Percentiles rank a stretch among this genome's conserved stretches.
phyloP scores from a whole-genome alignment of 768 basidiomycete species.

The Antrodiella citrinella region DNA sequence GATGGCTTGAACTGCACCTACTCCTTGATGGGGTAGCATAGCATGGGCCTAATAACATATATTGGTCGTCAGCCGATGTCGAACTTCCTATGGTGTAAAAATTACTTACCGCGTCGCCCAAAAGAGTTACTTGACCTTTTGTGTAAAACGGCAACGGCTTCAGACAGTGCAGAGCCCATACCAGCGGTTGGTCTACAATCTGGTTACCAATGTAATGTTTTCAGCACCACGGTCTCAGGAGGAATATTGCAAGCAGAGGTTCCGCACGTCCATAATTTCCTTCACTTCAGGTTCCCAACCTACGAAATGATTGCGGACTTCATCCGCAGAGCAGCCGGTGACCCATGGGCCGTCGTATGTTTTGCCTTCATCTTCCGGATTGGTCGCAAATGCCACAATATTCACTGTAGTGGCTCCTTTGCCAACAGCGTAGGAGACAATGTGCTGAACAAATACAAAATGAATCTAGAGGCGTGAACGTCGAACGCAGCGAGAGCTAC shows the following conservation, averaged over 20 bases:
- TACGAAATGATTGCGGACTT: constrained; percentile 36
- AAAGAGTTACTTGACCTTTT: constrained; percentile 37
- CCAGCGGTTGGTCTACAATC: constrained; percentile 21
- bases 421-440: constrained; percentile 47
- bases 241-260: too few relatives aligned
- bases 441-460: constrained; percentile 24
- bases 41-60: constrained; percentile 27
- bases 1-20: constrained; percentile 36
- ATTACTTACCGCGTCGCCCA: constrained; percentile 33
- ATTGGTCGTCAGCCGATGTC: not conserved
- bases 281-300: constrained; percentile 56
- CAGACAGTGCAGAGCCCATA: constrained; percentile 25
- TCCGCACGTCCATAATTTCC: constrained; percentile 33
- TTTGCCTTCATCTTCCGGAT: constrained; percentile 43
- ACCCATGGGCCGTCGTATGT: constrained; percentile 41
- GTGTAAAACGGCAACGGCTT: constrained; percentile 20
- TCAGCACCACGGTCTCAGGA: not conserved
- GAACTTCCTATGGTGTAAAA: not conserved
- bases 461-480: not conserved
- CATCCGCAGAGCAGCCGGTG: constrained; percentile 31
- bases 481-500: not conserved
- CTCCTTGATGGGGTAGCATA: constrained; percentile 35
- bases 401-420: constrained; percentile 52
- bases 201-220: constrained; percentile 2
- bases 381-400: constrained; percentile 50